A percentile compares a stretch with the other conserved stretches of the same genome.
Evolutionary conservation across 495 filamentous ascomycete species (phyloP).

Genomic region (Sabuloglossum arenarium): DNA sequence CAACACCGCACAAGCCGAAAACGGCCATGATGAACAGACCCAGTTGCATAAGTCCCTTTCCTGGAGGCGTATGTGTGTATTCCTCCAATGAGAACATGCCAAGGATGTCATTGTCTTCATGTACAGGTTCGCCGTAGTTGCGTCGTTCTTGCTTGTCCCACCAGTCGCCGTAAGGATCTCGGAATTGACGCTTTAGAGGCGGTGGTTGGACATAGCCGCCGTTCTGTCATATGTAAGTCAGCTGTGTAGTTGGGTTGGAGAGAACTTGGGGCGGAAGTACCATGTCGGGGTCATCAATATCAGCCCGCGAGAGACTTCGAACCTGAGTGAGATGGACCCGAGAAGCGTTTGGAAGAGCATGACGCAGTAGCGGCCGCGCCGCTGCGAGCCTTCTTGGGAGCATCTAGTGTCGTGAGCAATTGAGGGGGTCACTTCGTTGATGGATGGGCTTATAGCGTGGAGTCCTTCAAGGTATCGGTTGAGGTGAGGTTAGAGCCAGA

Average conservation of each 20-base stretch:
- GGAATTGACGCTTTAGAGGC: conserved; percentile 58
- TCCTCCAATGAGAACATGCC: conserved; percentile 79
- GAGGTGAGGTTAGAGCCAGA: background rate
- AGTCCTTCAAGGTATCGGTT: background rate
- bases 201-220: conserved; percentile 84
- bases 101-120: conserved; percentile 92
- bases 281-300: conserved; percentile 57
- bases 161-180: conserved; percentile 87
- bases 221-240: conserved; percentile 35
- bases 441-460: background rate
- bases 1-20: conserved; percentile 44
- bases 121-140: conserved; percentile 86
- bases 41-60: conserved; percentile 50
- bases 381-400: conserved; percentile 21
- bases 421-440: background rate
- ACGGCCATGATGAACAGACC: conserved; percentile 53
- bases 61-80: conserved; percentile 62
- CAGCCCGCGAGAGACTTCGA: conserved; percentile 29
- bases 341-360: conserved; percentile 23
- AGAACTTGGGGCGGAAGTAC: conserved; percentile 18
- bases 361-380: conserved; percentile 21
- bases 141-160: conserved; percentile 95
- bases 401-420: conserved; percentile 16
- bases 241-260: background rate
- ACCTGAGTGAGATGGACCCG: conserved; percentile 31